Percentiles rank a stretch among this genome's conserved stretches.
Evolutionary conservation across 73 alveolate genomes (phyloP).

Genomic region (Uronychia binucleata): DNA sequence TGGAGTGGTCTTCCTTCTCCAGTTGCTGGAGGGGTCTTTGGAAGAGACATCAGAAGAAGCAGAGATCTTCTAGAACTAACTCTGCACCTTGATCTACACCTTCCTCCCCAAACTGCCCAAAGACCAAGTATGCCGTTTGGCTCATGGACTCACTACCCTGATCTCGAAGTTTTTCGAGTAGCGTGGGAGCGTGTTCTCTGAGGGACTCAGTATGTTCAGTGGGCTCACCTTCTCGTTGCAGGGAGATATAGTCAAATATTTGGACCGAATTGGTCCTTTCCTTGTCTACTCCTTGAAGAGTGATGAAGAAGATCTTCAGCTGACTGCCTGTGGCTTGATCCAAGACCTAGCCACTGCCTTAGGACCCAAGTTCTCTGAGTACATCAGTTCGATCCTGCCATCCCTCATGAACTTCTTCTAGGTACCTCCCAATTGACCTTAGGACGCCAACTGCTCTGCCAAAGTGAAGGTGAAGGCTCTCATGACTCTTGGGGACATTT

Average conservation of each 20-base stretch:
- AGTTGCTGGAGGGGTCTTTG: too few species aligned
- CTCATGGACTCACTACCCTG: not conserved
- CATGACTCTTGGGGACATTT: not conserved
- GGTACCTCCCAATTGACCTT: not conserved
- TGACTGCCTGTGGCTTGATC: not conserved
- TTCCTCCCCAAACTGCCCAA: not conserved
- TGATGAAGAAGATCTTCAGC: not conserved
- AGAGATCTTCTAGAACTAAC: too few species aligned
- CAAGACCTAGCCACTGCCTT: not conserved
- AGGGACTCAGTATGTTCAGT: not conserved
- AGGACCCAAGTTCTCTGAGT: not conserved
- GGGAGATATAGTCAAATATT: not conserved
- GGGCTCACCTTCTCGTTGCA: not conserved
- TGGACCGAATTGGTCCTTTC: not conserved
- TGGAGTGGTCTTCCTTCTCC: too few species aligned
- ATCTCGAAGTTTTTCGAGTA: too few species aligned
- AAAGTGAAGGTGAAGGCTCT: not conserved
- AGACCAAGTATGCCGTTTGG: not conserved
- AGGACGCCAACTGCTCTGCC: not conserved
- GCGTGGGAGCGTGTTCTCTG: not conserved
- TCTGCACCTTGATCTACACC: not conserved
- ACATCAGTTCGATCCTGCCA: not conserved
- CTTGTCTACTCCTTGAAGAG: not conserved
- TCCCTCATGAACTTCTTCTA: not conserved
- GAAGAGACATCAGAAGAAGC: too few species aligned